A percentile compares a stretch with the other conserved stretches of the same genome.
Evolutionary conservation across 352 stramenopile species (phyloP).

Genomic region (Phytophthora melonis): DNA sequence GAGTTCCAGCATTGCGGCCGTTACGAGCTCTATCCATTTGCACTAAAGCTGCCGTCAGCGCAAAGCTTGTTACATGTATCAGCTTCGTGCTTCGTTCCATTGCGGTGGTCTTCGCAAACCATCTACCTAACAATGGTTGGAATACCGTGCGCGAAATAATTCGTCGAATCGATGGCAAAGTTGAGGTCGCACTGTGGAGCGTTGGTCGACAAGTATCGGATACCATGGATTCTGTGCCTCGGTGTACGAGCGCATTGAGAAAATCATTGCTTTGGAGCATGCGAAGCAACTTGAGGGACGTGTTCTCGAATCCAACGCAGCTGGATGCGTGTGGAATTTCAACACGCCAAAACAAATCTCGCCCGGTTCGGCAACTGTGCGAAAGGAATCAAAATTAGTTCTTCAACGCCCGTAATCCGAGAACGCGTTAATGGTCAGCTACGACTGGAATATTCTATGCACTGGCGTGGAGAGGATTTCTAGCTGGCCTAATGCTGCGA

Average conservation of each 20-base stretch:
- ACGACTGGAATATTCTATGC: not conserved
- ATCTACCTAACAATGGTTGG: too few species aligned
- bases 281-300: not conserved
- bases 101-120: too few species aligned
- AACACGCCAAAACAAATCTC: not conserved
- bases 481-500: not conserved
- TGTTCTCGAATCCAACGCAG: not conserved
- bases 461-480: not conserved
- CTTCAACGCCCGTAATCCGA: not conserved
- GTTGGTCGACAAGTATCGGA: not conserved
- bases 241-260: too few species aligned
- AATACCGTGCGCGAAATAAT: not conserved
- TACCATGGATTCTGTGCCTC: too few species aligned
- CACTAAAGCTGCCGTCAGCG: too few species aligned
- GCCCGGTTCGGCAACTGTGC: not conserved
- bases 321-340: not conserved
- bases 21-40: not conserved
- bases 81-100: too few species aligned
- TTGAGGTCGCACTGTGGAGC: not conserved
- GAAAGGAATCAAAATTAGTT: not conserved
- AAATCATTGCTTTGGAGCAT: not conserved
- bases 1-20: not conserved
- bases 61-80: too few species aligned
- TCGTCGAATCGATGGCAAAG: not conserved
- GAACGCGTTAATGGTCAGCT: not conserved